A percentile compares a stretch with the other conserved stretches of the same genome.
phyloP scores from a whole-genome alignment of 73 alveolate genomes.

The Paramecium sonneborni region DNA sequence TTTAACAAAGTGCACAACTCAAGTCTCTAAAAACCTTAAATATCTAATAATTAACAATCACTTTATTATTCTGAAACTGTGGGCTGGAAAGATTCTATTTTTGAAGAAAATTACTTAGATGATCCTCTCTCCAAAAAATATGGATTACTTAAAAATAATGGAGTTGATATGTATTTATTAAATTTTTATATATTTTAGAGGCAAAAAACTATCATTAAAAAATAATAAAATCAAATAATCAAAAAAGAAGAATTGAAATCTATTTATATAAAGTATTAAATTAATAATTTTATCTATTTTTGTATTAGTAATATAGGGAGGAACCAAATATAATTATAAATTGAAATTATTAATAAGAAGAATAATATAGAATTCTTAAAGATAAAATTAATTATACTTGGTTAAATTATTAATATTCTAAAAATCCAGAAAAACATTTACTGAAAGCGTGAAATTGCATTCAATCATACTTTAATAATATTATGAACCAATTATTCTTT shows the following conservation, averaged over 20 bases:
- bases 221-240: neutral
- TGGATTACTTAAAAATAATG: neutral
- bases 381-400: neutral
- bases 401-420: neutral
- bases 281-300: neutral
- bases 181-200: neutral
- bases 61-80: neutral
- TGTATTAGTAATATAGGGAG: neutral
- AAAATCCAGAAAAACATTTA: neutral
- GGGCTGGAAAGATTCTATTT: constrained; percentile 13
- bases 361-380: neutral
- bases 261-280: neutral
- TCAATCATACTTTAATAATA: neutral
- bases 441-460: neutral
- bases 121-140: neutral
- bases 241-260: neutral
- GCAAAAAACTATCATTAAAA: neutral
- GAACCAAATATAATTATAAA: neutral
- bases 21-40: constrained; percentile 1
- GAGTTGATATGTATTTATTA: constrained; percentile 6
- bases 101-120: constrained; percentile 10
- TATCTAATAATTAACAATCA: neutral
- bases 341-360: neutral
- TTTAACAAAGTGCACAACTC: neutral
- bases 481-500: neutral